Conservation (phyloP, 345 rosid species). For the Geranium rotundifolium region DNA sequence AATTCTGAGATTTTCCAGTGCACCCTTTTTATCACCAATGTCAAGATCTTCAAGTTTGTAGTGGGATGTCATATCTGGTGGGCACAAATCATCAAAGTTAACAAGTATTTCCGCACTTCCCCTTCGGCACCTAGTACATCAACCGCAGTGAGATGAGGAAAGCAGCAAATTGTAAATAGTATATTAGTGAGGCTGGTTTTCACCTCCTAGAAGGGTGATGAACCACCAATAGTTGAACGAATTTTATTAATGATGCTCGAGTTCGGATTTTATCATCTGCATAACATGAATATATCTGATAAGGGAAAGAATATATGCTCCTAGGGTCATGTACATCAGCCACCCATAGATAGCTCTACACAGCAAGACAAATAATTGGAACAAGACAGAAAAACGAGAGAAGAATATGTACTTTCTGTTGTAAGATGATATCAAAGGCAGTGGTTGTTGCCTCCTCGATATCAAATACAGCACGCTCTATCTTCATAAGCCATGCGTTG, state of each 20-base stretch:
- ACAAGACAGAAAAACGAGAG: conserved; percentile 4
- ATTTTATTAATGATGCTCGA: conserved; percentile 59
- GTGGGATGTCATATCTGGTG: conserved; percentile 33
- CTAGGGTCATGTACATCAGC: too few relatives aligned
- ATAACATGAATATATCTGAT: conserved; percentile 2
- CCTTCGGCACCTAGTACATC: conserved; percentile 69
- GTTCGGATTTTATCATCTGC: conserved; percentile 83
- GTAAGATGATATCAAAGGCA: conserved; percentile 67
- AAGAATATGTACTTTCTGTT: conserved; percentile 46
- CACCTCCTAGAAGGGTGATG: conserved; percentile 97
- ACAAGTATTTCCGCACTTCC: conserved; percentile 84
- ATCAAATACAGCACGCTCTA: conserved; percentile 74
- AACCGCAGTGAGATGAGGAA: conserved; percentile 21
- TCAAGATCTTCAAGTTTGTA: conserved; percentile 21
- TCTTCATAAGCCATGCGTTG: conserved; percentile 29
- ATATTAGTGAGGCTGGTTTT: conserved; percentile 4
- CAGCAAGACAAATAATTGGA: neutral
- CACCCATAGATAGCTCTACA: neutral
- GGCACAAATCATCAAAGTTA: conserved; percentile 66
- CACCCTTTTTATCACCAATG: conserved; percentile 18
- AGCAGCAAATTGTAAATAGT: conserved; percentile 13
- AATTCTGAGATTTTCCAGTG: conserved; percentile 39
- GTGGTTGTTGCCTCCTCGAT: conserved; percentile 83
- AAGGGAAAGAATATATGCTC: conserved; percentile 4
- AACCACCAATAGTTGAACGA: conserved; percentile 75